Conservation (phyloP, 306 rosid species). For the Herpetospermum pedunculosum region DNA sequence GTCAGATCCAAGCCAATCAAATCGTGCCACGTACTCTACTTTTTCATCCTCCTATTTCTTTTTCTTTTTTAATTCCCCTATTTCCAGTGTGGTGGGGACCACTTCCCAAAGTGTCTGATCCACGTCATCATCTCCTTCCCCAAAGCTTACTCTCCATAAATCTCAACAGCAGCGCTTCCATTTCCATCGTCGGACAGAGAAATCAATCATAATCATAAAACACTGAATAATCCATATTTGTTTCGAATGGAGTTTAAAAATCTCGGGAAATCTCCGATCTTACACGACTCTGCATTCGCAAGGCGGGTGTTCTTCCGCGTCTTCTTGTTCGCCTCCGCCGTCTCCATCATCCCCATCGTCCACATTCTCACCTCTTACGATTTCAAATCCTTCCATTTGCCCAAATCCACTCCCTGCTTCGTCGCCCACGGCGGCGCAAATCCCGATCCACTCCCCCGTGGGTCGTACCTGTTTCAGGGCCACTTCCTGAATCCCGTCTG, state of each 20-base stretch:
- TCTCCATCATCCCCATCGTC: conserved; percentile 46
- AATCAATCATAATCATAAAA: too few relatives aligned
- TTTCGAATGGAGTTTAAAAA: conserved; percentile 40
- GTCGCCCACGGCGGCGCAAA: background rate
- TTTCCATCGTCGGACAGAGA: background rate
- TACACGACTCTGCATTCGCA: conserved; percentile 31
- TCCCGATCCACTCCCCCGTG: conserved; percentile 7
- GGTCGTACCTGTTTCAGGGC: conserved; percentile 44
- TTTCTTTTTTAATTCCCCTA: background rate
- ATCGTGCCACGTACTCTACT: background rate
- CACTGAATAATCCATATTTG: background rate
- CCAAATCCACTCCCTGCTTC: conserved; percentile 26
- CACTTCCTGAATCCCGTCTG: conserved; percentile 41
- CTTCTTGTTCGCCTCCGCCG: conserved; percentile 38
- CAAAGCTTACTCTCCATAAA: background rate
- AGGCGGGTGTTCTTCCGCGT: conserved; percentile 39
- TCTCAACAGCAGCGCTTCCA: background rate
- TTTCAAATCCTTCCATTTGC: conserved; percentile 27
- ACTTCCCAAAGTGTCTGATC: background rate
- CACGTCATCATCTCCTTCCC: background rate
- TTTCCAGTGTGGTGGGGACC: background rate
- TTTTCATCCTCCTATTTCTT: background rate
- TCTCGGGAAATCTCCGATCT: conserved; percentile 22
- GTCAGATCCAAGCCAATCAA: background rate
- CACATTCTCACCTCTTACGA: conserved; percentile 36